Evolutionary conservation across 75 land plant genomes (phyloP).

Genomic region (Isoetes taiwanensis): DNA sequence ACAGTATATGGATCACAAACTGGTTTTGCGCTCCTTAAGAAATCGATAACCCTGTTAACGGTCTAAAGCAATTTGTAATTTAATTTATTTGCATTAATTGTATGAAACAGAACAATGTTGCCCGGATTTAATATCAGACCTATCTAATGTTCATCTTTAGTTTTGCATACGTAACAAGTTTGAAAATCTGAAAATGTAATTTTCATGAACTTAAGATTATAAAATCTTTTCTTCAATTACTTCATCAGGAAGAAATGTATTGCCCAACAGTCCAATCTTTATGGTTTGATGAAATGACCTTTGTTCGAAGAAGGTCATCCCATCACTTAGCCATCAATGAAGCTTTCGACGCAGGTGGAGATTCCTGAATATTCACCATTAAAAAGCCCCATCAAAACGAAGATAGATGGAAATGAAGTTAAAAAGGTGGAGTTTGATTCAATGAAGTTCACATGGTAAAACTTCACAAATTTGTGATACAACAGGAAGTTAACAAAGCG

Average conservation of each 20-base stretch:
- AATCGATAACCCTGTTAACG: not conserved
- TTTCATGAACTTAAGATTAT: no score
- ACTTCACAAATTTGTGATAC: not conserved
- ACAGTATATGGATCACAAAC: conserved; percentile 56
- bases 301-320: conserved; percentile 57
- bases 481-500: conserved; percentile 74
- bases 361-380: conserved; percentile 12
- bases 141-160: no score
- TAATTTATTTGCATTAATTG: no score
- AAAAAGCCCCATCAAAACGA: conserved; percentile 43
- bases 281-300: conserved; percentile 65
- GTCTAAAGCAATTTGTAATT: no score
- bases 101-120: no score
- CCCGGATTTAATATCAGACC: no score
- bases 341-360: conserved; percentile 9
- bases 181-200: no score
- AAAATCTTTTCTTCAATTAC: no score
- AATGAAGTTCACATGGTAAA: not conserved
- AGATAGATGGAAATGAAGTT: conserved; percentile 22
- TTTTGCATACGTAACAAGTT: no score
- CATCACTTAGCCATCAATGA: conserved; percentile 16
- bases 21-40: conserved; percentile 92
- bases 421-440: conserved; percentile 41
- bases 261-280: conserved; percentile 22
- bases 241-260: no score